Evolutionary conservation across 2,329 filamentous ascomycete species (phyloP).

Genomic region (Cyclaneusma minus): DNA sequence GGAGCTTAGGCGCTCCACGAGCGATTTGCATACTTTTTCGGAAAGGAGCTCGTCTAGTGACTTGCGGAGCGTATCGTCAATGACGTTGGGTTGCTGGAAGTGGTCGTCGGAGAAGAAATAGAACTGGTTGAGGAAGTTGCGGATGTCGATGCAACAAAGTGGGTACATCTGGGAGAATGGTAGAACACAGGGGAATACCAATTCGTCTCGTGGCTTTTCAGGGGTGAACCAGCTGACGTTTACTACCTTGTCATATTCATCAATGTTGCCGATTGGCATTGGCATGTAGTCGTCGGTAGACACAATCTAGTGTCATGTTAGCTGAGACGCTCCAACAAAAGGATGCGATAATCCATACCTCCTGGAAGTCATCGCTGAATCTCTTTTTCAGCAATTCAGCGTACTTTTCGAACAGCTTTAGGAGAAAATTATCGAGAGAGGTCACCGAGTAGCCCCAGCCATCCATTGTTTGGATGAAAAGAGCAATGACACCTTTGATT

Average conservation of each 20-base stretch:
- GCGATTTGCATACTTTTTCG: slow-evolving; percentile 76
- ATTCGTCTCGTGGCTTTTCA: slow-evolving; percentile 58
- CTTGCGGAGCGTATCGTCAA: slow-evolving; percentile 81
- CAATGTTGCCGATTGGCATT: slow-evolving; percentile 81
- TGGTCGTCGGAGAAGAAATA: slow-evolving; percentile 96
- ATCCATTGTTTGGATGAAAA: slow-evolving; percentile 98
- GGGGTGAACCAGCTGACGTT: slow-evolving; percentile 94
- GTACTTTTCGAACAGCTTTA: slow-evolving; percentile 89
- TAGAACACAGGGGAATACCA: slow-evolving; percentile 82
- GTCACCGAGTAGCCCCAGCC: slow-evolving; percentile 81
- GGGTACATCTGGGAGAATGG: slow-evolving; percentile 99
- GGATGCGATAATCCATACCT: slow-evolving; percentile 34
- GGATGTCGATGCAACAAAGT: slow-evolving; percentile 92
- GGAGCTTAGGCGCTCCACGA: slow-evolving; percentile 76
- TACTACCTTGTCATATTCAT: slow-evolving; percentile 91
- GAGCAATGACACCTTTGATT: slow-evolving; percentile 79
- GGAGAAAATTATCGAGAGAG: slow-evolving; percentile 66
- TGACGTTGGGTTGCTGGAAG: slow-evolving; percentile 77
- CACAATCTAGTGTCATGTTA: slow-evolving; percentile 34
- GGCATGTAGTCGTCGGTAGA: slow-evolving; percentile 99
- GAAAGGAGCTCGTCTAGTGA: slow-evolving; percentile 91
- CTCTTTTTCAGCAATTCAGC: slow-evolving; percentile 77
- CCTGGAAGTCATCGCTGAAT: slow-evolving; percentile 92
- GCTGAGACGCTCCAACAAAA: neutral
- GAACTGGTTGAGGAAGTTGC: slow-evolving; percentile 95